Base-by-base conservation (phyloP, 2,329 filamentous ascomycete species). In the Colletotrichum tamarilloi region DNA sequence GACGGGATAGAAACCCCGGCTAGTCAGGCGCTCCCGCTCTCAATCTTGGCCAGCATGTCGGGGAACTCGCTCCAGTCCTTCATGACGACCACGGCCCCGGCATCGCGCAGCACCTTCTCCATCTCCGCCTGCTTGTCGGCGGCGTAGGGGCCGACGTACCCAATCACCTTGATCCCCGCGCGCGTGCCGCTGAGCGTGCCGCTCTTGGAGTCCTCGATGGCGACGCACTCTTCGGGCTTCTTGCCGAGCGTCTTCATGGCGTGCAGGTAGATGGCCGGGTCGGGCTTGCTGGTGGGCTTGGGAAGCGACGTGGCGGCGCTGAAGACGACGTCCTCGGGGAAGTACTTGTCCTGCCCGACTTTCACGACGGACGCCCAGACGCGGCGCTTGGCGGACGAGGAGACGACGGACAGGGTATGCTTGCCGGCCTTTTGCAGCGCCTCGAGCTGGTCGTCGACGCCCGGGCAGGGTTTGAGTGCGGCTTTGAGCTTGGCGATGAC, bases 171-270 rank as follows among this genome's bases (percentile, higher is more conserved):
- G 80, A 98, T 97, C 62, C 91, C 91, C 22, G 95, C 95, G 73
- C 93, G 89, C 79, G 92, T 91, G 72, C 83, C 87, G 76, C 93
- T 94, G 71, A 93, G 89, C 56, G 94, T 93, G 74, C 95, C 95
- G 77, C 92, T 95, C 89, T 94, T 94, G 87, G 92, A 94, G 86
- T 98, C 95, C 87, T 98, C 95, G 72, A 98, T 90, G 28, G 95
- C 93, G 38, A 98, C 88, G 76, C 90, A 92, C 87, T 97, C 92
- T 59, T 86, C 85, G 1, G 94, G 86, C 78, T 88, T 90, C 84
- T 93, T 93, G 74, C 92, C 92, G 64, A 97, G 88, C 80, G 90
- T 85, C 84, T 95, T 85, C 80, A 95, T 90, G 26, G 95, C 93
- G 82, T 92, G 89, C 76, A 95, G 84, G 86, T 98, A 98, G 84